These are phyloP conservation scores for Arabidopsis thaliana DNA, from an alignment of 345 rosid species.

Conservation along the genomic window DNA sequence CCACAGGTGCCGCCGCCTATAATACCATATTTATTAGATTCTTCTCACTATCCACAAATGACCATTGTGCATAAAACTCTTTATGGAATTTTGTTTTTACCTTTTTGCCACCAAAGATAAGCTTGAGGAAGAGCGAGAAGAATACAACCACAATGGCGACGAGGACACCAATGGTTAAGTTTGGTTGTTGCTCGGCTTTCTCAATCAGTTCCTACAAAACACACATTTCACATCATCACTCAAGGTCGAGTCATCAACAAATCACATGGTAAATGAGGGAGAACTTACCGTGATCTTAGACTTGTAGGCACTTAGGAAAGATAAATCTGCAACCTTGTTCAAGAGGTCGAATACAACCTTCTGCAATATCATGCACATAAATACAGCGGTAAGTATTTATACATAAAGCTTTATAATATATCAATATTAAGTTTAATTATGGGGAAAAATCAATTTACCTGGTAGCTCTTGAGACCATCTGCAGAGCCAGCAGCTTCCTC, in stretches of 20 bases:
- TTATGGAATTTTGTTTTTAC: constrained; percentile 1
- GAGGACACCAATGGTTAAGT: constrained; percentile 62
- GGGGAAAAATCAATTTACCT: constrained; percentile 41
- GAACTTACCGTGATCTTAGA: constrained; percentile 62
- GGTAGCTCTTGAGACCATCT: constrained; percentile 53
- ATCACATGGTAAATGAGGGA: not conserved
- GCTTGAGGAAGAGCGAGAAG: constrained; percentile 53
- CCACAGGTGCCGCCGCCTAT: constrained; percentile 50
- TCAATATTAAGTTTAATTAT: not conserved
- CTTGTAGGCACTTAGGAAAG: constrained; percentile 69
- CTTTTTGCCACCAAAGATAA: constrained; percentile 86
- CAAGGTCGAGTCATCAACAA: constrained; percentile 1
- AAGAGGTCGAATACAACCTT: constrained; percentile 66
- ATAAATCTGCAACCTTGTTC: constrained; percentile 73
- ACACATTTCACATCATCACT: not conserved
- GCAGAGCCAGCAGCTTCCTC: constrained; percentile 60
- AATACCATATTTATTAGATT: constrained; percentile 21
- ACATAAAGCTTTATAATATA: not conserved
- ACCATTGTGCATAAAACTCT: not conserved
- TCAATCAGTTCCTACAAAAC: constrained; percentile 64
- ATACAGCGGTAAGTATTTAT: not conserved
- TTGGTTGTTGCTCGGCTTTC: constrained; percentile 78
- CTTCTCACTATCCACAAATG: not conserved
- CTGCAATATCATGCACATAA: constrained; percentile 46
- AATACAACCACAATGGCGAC: constrained; percentile 58